Evolutionary conservation across 225 moss, liverwort and hornwort species (phyloP).

Genomic region (Neckera pumila): DNA sequence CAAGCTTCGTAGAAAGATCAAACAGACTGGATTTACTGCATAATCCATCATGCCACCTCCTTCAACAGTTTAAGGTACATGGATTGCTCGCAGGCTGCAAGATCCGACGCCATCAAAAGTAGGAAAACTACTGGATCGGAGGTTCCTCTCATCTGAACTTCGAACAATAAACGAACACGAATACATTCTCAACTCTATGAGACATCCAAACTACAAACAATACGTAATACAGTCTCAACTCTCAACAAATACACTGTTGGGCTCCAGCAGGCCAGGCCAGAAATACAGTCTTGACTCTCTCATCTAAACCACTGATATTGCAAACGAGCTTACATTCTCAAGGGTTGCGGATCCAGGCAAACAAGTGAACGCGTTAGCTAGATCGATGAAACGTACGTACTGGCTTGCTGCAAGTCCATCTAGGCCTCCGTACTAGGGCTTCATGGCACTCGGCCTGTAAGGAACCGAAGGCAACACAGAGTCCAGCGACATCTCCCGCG

Average conservation of each 20-base stretch:
- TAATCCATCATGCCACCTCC: neutral
- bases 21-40: neutral
- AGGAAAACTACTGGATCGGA: too few relatives aligned
- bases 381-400: neutral
- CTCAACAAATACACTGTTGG: too few relatives aligned
- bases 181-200: neutral
- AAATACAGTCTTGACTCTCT: neutral
- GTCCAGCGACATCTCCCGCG: too few relatives aligned
- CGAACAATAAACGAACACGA: neutral
- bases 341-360: too few relatives aligned
- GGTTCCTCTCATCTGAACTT: neutral
- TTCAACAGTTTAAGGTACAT: neutral
- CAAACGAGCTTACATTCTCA: neutral
- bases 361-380: neutral
- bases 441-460: neutral
- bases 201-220: neutral
- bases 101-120: neutral
- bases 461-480: rapidly evolving
- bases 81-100: neutral
- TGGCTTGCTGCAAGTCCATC: neutral
- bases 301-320: neutral
- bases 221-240: too few relatives aligned
- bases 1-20: neutral
- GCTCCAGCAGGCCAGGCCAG: neutral
- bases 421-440: neutral